Conservation (phyloP, 140 eudicot genomes). For the Erigeron philadelphicus region DNA sequence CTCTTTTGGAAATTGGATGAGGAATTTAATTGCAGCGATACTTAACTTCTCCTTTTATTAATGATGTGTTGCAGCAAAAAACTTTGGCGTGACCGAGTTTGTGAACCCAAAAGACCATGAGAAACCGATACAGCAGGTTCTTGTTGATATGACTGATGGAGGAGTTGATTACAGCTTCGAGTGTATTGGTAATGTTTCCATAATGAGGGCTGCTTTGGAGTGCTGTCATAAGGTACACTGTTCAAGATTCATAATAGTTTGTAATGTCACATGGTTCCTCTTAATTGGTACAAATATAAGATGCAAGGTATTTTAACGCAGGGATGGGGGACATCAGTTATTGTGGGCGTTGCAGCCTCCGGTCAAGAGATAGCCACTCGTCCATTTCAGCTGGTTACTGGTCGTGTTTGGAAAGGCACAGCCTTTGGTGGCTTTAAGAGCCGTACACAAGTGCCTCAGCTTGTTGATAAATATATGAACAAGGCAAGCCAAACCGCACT, state of each 20-base stretch:
- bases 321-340: slow-evolving; percentile 99
- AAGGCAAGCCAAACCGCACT: slow-evolving; percentile 41
- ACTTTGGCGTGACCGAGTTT: slow-evolving; percentile 90
- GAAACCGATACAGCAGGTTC: slow-evolving; percentile 87
- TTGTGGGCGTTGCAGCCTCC: slow-evolving; percentile 98
- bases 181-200: slow-evolving; percentile 92
- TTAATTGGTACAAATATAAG: not conserved
- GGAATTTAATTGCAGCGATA: not conserved
- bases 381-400: slow-evolving; percentile 93
- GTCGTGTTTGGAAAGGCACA: slow-evolving; percentile 99
- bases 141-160: slow-evolving; percentile 92
- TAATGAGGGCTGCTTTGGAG: slow-evolving; percentile 97
- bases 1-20: not conserved
- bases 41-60: not conserved
- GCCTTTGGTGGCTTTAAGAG: slow-evolving; percentile 99
- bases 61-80: slow-evolving; percentile 59
- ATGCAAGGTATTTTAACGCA: slow-evolving; percentile 17
- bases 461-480: slow-evolving; percentile 93
- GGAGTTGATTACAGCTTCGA: slow-evolving; percentile 99
- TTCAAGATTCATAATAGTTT: not conserved
- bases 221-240: slow-evolving; percentile 86
- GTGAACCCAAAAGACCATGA: slow-evolving; percentile 97
- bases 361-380: slow-evolving; percentile 98
- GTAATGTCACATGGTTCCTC: not conserved
- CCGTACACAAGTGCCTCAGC: slow-evolving; percentile 99